Evolutionary conservation across 2,329 filamentous ascomycete species (phyloP).

Genomic region (Fusarium nurragi): DNA sequence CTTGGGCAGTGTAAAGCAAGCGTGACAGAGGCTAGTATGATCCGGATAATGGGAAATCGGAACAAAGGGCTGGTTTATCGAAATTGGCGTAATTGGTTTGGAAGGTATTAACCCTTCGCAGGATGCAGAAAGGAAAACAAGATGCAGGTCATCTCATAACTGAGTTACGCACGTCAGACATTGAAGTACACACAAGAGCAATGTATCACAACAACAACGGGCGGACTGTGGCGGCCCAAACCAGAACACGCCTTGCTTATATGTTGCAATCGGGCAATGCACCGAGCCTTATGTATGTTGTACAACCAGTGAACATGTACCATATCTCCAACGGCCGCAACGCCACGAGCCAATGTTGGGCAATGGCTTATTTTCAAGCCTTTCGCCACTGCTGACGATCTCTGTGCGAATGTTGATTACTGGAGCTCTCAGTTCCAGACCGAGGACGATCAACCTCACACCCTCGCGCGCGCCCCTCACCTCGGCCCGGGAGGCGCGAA

Average conservation of each 20-base stretch:
- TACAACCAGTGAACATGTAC: background rate
- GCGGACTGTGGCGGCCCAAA: background rate
- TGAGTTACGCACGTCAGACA: background rate
- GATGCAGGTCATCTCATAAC: background rate
- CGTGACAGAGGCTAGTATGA: background rate
- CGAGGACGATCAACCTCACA: background rate
- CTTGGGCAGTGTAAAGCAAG: background rate
- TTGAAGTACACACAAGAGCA: background rate
- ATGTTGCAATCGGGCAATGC: background rate
- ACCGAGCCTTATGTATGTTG: background rate
- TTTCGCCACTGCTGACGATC: constrained; percentile 7
- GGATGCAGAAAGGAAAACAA: background rate
- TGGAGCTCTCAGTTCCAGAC: background rate
- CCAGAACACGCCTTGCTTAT: background rate
- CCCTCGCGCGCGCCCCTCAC: background rate
- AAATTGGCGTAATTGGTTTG: background rate
- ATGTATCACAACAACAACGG: background rate
- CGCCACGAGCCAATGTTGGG: constrained; percentile 5
- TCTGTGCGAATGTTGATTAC: constrained; percentile 2
- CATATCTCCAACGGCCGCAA: background rate
- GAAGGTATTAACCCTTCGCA: background rate
- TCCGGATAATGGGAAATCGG: background rate
- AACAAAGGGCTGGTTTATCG: background rate
- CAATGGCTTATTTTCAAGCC: constrained; percentile 2
- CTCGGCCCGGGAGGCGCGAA: background rate